A percentile compares a stretch with the other conserved stretches of the same genome.
Evolutionary conservation across 495 filamentous ascomycete genomes (phyloP).

Genomic region (Hypomontagnella submonticulosa): DNA sequence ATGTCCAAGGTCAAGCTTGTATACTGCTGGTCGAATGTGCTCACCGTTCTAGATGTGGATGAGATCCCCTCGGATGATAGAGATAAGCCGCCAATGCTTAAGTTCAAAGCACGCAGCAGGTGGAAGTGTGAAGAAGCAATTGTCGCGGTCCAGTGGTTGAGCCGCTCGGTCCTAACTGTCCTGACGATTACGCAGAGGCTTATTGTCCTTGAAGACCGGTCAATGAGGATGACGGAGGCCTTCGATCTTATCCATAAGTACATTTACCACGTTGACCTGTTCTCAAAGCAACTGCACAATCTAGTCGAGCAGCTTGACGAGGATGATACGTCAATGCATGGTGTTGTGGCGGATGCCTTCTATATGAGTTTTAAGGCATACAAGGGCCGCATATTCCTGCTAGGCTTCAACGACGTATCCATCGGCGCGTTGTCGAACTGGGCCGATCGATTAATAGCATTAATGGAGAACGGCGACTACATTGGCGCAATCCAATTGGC

Average conservation of each 20-base stretch:
- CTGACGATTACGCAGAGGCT: slow-evolving; percentile 93
- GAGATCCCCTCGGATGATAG: slow-evolving; percentile 73
- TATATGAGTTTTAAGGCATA: slow-evolving; percentile 97
- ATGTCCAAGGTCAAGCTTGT: slow-evolving; percentile 86
- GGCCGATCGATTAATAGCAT: slow-evolving; percentile 94
- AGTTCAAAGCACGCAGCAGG: slow-evolving; percentile 83
- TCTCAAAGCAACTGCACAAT: slow-evolving; percentile 81
- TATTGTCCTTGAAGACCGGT: slow-evolving; percentile 89
- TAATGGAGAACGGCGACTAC: slow-evolving; percentile 96
- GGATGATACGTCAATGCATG: slow-evolving; percentile 89
- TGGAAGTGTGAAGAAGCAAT: slow-evolving; percentile 97
- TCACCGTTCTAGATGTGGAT: slow-evolving; percentile 90
- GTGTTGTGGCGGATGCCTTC: slow-evolving; percentile 96
- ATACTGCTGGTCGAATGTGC: slow-evolving; percentile 97
- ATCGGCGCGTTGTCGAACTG: slow-evolving; percentile 94
- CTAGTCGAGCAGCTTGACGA: slow-evolving; percentile 91
- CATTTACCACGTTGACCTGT: slow-evolving; percentile 90
- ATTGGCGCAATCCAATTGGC: slow-evolving; percentile 90
- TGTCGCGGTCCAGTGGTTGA: slow-evolving; percentile 96
- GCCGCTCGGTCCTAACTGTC: slow-evolving; percentile 89
- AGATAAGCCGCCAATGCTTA: slow-evolving; percentile 77
- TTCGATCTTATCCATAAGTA: slow-evolving; percentile 92
- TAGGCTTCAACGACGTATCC: slow-evolving; percentile 89
- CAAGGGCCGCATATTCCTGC: slow-evolving; percentile 90
- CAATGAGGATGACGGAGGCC: slow-evolving; percentile 89